Conservation (phyloP, 805 yeast species). For the Candida insectorum region DNA sequence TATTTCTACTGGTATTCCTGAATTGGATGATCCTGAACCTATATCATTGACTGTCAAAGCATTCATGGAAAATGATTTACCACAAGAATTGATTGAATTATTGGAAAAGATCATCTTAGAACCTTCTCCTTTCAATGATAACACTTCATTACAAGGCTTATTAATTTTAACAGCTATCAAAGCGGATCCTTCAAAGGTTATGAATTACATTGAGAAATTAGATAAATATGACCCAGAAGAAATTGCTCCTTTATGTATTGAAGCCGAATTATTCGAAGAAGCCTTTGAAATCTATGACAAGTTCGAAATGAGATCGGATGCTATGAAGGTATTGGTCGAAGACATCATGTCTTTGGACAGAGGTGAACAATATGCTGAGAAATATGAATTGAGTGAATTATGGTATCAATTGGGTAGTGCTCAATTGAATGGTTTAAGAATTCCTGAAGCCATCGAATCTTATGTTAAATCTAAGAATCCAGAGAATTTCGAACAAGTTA, state of each 20-base stretch:
- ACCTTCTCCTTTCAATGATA: slow-evolving; percentile 95
- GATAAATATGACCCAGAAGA: slow-evolving; percentile 91
- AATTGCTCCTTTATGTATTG: slow-evolving; percentile 88
- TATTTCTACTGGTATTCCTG: slow-evolving; percentile 94
- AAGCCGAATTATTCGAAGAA: slow-evolving; percentile 85
- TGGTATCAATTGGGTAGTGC: slow-evolving; percentile 97
- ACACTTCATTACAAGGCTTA: slow-evolving; percentile 91
- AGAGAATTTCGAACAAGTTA: slow-evolving; percentile 82
- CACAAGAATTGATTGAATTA: slow-evolving; percentile 88
- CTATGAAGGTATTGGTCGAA: slow-evolving; percentile 87
- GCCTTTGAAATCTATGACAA: slow-evolving; percentile 91
- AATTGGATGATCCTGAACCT: slow-evolving; percentile 87
- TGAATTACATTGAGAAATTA: slow-evolving; percentile 79
- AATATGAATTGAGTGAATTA: slow-evolving; percentile 76
- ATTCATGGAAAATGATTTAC: slow-evolving; percentile 92
- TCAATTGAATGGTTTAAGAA: slow-evolving; percentile 88
- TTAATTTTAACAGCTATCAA: slow-evolving; percentile 91
- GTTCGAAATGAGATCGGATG: slow-evolving; percentile 71
- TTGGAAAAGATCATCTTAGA: slow-evolving; percentile 94
- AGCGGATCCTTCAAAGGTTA: slow-evolving; percentile 86
- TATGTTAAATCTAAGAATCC: slow-evolving; percentile 92
- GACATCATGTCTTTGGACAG: slow-evolving; percentile 92
- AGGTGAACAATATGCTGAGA: slow-evolving; percentile 90
- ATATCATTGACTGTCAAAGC: slow-evolving; percentile 91
- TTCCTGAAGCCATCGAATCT: slow-evolving; percentile 87